Base-by-base conservation (phyloP, 2,329 filamentous ascomycete species). In the Ophiosphaerella narmari region DNA sequence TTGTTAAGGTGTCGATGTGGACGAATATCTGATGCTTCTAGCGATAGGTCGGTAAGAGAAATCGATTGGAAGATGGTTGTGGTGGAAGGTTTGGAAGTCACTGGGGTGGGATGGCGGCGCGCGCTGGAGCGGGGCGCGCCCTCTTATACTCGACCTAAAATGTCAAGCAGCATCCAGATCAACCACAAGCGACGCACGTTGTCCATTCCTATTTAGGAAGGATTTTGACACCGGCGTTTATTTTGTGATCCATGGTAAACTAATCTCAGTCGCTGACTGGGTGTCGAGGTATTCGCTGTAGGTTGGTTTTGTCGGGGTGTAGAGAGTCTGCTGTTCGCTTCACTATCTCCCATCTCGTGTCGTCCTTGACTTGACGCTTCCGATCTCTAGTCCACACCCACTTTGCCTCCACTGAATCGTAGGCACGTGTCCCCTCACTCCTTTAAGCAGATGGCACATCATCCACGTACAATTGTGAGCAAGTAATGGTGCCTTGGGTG, bases 181-280 rank as follows among this genome's bases (percentile, higher is more conserved):
- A 69, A 66, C 60, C 61, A 52, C 56, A 55, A 50, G 47, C 53
- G 55, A 48, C 54, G 49, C 41, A 53, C 11, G 5, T 53, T 55
- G 55, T 62, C 66, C 62, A 62, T 60, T 57, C 66, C 63, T 57
- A 48, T 54, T 64, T 63, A 63, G 66, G 66, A 66, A 68, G 61
- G 63, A 61, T 62, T 63, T 50, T 55, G 48, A 59, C 52, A 52
- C 54, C 35, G 53, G 53, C 49, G 50, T 54, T 48, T 54, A 59
- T 54, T 58, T 57, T 62, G 39, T 63, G 62, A 65, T 67, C 61
- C 57, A 34, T 44, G 48, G 50, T 52, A 52, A 24, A 52, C 45
- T 39, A 47, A 50, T 44, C 50, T 44, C 50, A 60, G 56, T 46
- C 51, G 57, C 59, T 60, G 56, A 59, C 48, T 59, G 57, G 59